These are phyloP conservation scores for Cryptosporidium canis DNA, from an alignment of 169 alveolate species.

Conservation along the genomic window DNA sequence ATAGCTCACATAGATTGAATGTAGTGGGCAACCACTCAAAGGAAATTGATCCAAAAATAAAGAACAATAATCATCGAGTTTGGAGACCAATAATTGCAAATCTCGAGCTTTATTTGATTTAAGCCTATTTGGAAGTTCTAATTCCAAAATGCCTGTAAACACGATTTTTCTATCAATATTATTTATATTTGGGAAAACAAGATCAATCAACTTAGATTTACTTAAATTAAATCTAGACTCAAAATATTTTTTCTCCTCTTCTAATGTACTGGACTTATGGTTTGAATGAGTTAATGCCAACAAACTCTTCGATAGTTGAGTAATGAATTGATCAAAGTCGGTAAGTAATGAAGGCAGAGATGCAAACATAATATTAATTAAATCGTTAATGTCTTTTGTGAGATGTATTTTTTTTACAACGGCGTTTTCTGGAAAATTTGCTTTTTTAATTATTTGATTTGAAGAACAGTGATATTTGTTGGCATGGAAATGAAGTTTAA, in stretches of 20 bases:
- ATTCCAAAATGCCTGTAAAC: neutral
- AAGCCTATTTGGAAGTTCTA: neutral
- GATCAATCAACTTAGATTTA: neutral
- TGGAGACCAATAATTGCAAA: neutral
- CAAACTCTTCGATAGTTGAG: neutral
- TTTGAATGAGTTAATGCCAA: neutral
- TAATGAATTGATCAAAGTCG: neutral
- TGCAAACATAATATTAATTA: neutral
- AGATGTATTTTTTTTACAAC: neutral
- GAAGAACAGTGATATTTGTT: neutral
- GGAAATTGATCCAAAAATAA: neutral
- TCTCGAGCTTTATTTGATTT: neutral
- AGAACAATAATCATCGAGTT: slow-evolving; percentile 11
- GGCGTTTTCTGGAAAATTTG: neutral
- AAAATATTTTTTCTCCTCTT: slow-evolving; percentile 6
- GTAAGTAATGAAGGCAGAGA: slow-evolving; percentile 17
- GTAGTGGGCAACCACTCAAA: neutral
- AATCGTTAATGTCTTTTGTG: neutral
- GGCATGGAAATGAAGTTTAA: neutral
- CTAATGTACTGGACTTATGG: neutral
- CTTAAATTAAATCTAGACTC: slow-evolving; percentile 1
- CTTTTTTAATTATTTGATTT: neutral
- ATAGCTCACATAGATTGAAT: neutral
- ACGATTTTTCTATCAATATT: neutral
- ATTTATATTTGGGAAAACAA: neutral